Percentiles rank a stretch among this genome's conserved stretches.
Conservation (phyloP, 495 filamentous ascomycete genomes). For the Sabuloglossum arenarium region DNA sequence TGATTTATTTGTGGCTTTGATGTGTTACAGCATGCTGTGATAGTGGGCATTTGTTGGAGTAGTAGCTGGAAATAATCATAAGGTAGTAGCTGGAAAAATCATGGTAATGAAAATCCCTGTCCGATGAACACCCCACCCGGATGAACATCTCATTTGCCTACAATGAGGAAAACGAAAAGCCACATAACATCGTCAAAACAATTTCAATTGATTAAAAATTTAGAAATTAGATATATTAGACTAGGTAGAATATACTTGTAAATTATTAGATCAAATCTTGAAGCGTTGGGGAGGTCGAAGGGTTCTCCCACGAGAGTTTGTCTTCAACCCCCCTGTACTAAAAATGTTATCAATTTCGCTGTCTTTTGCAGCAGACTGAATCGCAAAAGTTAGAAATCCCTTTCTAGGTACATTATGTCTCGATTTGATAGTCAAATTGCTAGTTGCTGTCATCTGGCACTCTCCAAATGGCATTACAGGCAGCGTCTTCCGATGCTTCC, state of each 20-base stretch:
- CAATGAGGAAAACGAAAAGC: too few species aligned
- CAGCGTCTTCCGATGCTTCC: background rate
- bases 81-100: too few species aligned
- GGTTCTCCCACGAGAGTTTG: background rate
- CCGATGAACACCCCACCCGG: too few species aligned
- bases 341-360: background rate
- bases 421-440: background rate
- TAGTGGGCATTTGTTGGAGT: too few species aligned
- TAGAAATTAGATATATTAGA: background rate
- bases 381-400: background rate
- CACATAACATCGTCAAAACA: background rate
- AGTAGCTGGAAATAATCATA: too few species aligned
- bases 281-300: background rate
- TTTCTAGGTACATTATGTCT: background rate
- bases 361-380: background rate
- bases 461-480: background rate
- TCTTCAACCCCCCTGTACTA: background rate
- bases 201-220: background rate
- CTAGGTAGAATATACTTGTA: background rate
- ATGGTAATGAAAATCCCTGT: too few species aligned
- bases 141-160: too few species aligned
- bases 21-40: too few species aligned
- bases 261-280: background rate
- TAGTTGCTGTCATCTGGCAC: too few species aligned
- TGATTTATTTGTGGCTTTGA: too few species aligned